A percentile compares a stretch with the other conserved stretches of the same genome.
These are phyloP conservation scores for Pseudohyphozyma bogoriensis DNA, from an alignment of 768 basidiomycete species.

Conservation along the genomic window DNA sequence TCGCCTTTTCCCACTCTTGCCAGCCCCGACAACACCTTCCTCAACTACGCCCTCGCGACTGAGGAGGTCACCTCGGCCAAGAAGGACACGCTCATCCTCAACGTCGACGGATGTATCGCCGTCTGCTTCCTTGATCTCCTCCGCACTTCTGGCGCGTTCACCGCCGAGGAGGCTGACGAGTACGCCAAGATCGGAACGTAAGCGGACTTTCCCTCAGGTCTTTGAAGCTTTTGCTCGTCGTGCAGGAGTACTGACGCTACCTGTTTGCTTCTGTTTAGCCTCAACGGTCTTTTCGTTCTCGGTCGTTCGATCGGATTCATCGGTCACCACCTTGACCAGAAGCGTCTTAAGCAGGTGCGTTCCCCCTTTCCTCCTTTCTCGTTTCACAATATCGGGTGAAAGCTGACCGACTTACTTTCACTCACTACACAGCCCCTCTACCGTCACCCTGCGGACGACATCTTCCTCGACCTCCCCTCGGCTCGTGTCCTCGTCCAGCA, in stretches of 20 bases:
- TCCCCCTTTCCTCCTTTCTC: too few relatives aligned
- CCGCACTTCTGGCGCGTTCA: slow-evolving; percentile 85
- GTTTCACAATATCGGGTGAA: too few relatives aligned
- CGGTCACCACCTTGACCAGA: slow-evolving; percentile 66
- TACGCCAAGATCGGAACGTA: slow-evolving; percentile 77
- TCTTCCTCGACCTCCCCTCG: not conserved
- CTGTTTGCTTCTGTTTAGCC: too few relatives aligned
- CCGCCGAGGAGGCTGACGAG: slow-evolving; percentile 87
- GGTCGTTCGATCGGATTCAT: slow-evolving; percentile 97
- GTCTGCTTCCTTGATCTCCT: slow-evolving; percentile 86
- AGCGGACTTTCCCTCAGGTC: too few relatives aligned
- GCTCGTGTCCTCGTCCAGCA: not conserved
- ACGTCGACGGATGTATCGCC: slow-evolving; percentile 70
- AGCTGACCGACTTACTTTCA: too few relatives aligned
- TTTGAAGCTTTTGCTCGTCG: too few relatives aligned
- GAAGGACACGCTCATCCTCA: slow-evolving; percentile 96
- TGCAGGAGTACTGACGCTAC: not conserved
- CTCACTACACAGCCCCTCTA: too few relatives aligned
- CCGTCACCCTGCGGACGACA: slow-evolving; percentile 51
- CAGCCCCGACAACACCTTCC: slow-evolving; percentile 71
- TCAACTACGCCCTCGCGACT: slow-evolving; percentile 64
- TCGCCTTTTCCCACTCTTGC: too few relatives aligned
- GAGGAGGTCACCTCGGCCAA: slow-evolving; percentile 96
- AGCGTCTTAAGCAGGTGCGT: slow-evolving; percentile 48
- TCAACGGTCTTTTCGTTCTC: slow-evolving; percentile 94